These are phyloP conservation scores for Aspergillus sp. DNA, from an alignment of 2,329 filamentous ascomycete species.

Conservation along the genomic window DNA sequence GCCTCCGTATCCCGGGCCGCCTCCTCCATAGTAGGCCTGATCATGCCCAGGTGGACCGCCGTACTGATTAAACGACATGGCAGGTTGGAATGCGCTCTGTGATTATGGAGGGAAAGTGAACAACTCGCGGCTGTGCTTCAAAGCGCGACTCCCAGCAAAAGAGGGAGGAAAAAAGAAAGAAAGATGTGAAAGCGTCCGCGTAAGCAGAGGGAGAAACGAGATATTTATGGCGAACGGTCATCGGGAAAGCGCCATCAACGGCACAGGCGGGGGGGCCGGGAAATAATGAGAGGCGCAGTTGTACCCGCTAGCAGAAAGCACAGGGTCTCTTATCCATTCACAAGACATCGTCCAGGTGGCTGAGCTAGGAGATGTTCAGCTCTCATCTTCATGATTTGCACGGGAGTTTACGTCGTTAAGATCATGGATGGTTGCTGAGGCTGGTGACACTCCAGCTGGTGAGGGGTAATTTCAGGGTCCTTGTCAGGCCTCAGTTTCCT, in stretches of 20 bases:
- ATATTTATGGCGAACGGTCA: neutral
- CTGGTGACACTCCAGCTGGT: neutral
- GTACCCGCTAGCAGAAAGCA: slow-evolving; percentile 5
- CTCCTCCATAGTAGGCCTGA: slow-evolving; percentile 9
- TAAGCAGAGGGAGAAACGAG: slow-evolving; percentile 2
- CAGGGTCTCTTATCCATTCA: slow-evolving; percentile 5
- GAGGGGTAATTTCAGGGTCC: slow-evolving; percentile 1
- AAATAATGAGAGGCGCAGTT: slow-evolving; percentile 10
- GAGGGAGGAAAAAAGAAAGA: too few relatives aligned
- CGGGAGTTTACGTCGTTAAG: neutral
- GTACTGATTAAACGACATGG: slow-evolving; percentile 14
- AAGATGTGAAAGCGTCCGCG: neutral
- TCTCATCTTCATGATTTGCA: neutral
- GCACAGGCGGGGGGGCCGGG: slow-evolving; percentile 1
- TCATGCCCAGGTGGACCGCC: slow-evolving; percentile 6
- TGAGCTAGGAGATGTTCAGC: slow-evolving; percentile 3
- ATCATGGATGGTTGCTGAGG: neutral
- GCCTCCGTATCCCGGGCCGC: neutral
- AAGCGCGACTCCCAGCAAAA: neutral
- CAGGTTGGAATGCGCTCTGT: neutral
- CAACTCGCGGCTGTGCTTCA: too few relatives aligned
- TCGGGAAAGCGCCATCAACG: slow-evolving; percentile 9
- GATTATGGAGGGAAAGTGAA: neutral
- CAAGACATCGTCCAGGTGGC: neutral
- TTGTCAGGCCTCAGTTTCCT: neutral